Base-by-base conservation (phyloP, 2,329 filamentous ascomycete species). In the Ceratocystis diversiconidia region DNA sequence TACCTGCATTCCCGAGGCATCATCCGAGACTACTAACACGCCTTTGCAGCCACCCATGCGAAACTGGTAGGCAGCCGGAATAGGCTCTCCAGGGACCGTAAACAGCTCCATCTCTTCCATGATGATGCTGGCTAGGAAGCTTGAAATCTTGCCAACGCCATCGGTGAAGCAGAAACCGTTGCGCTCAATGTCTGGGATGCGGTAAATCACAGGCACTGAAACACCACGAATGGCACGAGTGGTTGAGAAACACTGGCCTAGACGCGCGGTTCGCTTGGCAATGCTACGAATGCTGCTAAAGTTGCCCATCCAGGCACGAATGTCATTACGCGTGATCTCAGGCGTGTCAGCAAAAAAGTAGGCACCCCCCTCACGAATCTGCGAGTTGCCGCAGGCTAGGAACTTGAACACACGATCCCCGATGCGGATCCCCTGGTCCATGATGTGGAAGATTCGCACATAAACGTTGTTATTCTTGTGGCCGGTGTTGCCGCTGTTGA, bases 191-290 rank as follows among this genome's bases (percentile, higher is more conserved):
- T 97, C 94, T 0, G 79, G 74, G 41, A 92, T 89, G 3, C 78
- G 83, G 4, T 78, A 77, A 12, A 82, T 78, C 1, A 79, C 78
- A 0, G 82, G 82, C 5, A 87, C 82, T 0, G 79, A 80, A 25
- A 85, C 83, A 17, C 84, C 81, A 32, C 79, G 80, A 52, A 95
- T 85, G 10, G 88, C 85, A 67, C 89, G 79, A 0, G 94, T 99
- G 0, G 92, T 96, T 0, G 94, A 96, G 72, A 99, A 96, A 73
- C 92, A 96, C 74, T 97, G 94, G 0, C 94, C 94, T 19, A 97
- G 78, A 32, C 94, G 84, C 32, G 94, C 90, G 61, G 90, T 89
- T 73, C 92, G 89, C 71, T 95, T 96, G 36, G 92, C 92, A n/a
- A 95, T 82, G 30, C 88, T 82, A 65, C 81, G 84, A 73, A 96